A percentile compares a stretch with the other conserved stretches of the same genome.
Conservation (phyloP, 805 yeast genomes). For the Monosporozyma siamensis region DNA sequence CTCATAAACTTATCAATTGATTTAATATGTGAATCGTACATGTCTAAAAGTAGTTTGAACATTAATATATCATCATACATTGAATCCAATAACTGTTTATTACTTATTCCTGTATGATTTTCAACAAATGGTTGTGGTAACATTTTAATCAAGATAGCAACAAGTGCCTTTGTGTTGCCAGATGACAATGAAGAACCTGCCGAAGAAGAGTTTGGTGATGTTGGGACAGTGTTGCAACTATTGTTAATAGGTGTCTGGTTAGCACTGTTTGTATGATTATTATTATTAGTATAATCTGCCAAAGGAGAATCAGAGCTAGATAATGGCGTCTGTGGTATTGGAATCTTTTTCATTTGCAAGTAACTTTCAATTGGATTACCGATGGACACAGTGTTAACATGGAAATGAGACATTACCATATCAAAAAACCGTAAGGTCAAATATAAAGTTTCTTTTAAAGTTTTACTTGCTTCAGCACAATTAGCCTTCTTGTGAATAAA, state of each 20-base stretch:
- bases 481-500: constrained; percentile 3
- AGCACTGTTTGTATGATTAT: not conserved
- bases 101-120: constrained; percentile 14
- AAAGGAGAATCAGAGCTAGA: constrained; percentile 8
- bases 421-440: constrained; percentile 25
- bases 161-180: constrained; percentile 4
- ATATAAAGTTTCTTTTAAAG: constrained; percentile 28
- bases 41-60: constrained; percentile 16
- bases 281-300: not conserved
- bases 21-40: constrained; percentile 13
- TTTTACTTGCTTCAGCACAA: constrained; percentile 33
- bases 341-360: constrained; percentile 15
- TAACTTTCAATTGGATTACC: constrained; percentile 22
- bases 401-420: constrained; percentile 18
- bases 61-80: constrained; percentile 17
- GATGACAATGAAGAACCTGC: constrained; percentile 2
- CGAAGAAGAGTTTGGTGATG: not conserved
- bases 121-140: constrained; percentile 21
- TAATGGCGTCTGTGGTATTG: constrained; percentile 17
- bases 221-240: not conserved
- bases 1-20: constrained; percentile 15
- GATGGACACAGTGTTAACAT: constrained; percentile 15
- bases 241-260: not conserved
- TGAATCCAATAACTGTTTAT: constrained; percentile 8
- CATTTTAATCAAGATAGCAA: constrained; percentile 12